Percentiles rank a stretch among this genome's conserved stretches.
Conservation (phyloP, 1,284 basidiomycete genomes). For the Mycosarcoma maydis region DNA sequence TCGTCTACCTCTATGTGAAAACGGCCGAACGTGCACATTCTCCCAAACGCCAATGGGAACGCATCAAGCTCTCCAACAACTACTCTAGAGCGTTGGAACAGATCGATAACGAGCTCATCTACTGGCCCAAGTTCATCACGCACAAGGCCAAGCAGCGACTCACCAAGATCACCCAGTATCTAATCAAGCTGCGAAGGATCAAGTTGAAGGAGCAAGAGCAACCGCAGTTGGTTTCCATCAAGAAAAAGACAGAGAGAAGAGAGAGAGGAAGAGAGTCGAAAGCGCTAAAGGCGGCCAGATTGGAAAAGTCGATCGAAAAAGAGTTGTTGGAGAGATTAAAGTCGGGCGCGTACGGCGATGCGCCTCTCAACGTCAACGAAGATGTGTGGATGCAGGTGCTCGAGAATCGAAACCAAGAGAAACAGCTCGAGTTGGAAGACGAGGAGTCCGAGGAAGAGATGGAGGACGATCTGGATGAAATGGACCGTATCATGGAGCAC, state of each 20-base stretch:
- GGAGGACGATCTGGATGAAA: conserved; percentile 61
- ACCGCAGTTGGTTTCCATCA: conserved; percentile 90
- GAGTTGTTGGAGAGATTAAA: conserved; percentile 94
- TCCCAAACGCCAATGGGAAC: conserved; percentile 97
- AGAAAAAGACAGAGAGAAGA: conserved; percentile 96
- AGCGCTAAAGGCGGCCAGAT: conserved; percentile 82
- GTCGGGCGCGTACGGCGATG: conserved; percentile 96
- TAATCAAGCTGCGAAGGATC: conserved; percentile 95
- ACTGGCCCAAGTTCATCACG: conserved; percentile 96
- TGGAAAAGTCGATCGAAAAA: conserved; percentile 94
- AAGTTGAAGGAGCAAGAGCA: conserved; percentile 80
- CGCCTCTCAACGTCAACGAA: conserved; percentile 97
- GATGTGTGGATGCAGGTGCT: conserved; percentile 83
- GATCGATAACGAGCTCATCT: conserved; percentile 85
- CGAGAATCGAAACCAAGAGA: conserved; percentile 44
- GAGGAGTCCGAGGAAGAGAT: conserved; percentile 62
- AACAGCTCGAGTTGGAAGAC: conserved; percentile 57
- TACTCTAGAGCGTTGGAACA: conserved; percentile 89
- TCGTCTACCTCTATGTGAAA: conserved; percentile 95
- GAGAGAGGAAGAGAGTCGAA: conserved; percentile 93
- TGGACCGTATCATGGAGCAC: conserved; percentile 56
- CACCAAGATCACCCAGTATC: conserved; percentile 98
- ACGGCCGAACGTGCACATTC: conserved; percentile 96
- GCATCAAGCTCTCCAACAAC: conserved; percentile 89
- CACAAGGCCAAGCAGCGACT: conserved; percentile 99